Evolutionary conservation across 345 rosid species (phyloP).

Genomic region (Mangifera indica): DNA sequence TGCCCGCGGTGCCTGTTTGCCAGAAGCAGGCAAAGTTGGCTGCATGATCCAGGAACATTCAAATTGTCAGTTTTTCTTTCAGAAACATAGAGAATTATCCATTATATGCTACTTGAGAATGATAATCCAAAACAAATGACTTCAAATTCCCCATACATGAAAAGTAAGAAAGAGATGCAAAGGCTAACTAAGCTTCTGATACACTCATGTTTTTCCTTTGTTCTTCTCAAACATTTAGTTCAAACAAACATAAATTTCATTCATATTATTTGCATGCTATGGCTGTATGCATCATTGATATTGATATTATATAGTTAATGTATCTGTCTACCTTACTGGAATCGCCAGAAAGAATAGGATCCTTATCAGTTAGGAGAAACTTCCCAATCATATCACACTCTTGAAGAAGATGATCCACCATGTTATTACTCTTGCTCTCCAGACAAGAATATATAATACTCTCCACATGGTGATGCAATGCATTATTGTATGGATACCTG

Average conservation of each 20-base stretch:
- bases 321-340: conserved; percentile 26
- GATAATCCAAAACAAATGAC: not conserved
- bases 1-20: conserved; percentile 72
- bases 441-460: conserved; percentile 79
- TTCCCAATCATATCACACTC: conserved; percentile 81
- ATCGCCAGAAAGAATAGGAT: conserved; percentile 57
- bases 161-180: not conserved
- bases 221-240: conserved; percentile 5
- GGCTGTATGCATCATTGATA: not conserved
- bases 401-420: conserved; percentile 70
- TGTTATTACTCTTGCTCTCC: conserved; percentile 62
- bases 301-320: not conserved
- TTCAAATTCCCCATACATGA: not conserved
- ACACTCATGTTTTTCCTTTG: not conserved
- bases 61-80: not conserved
- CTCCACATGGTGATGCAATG: conserved; percentile 95
- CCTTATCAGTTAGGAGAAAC: conserved; percentile 69
- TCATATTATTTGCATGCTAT: not conserved
- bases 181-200: not conserved
- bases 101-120: not conserved
- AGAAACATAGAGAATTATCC: conserved; percentile 4
- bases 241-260: not conserved
- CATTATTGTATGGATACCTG: conserved; percentile 97
- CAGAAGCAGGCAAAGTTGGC: conserved; percentile 77
- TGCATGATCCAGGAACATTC: conserved; percentile 34